Base-by-base conservation (phyloP, 495 filamentous ascomycete species). In the Penicillium simplicissimum region DNA sequence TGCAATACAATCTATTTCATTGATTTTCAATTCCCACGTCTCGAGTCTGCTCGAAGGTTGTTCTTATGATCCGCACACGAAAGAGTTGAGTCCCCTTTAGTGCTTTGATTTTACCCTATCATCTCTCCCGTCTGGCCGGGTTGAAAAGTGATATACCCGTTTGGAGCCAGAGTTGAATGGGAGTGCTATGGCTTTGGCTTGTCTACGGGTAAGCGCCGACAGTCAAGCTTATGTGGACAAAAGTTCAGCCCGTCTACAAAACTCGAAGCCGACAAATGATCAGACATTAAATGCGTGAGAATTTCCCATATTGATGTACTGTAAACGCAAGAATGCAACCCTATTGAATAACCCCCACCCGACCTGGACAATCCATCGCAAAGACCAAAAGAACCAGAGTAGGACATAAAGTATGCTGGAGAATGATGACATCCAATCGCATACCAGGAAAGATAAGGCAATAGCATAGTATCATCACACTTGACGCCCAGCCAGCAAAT, bases 1-100 rank as follows among this genome's bases (percentile, higher is more conserved):
- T 59, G 52, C 57, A 45, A 15, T 13, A 21, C 14, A 45, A 45
- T 15, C 14, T 51, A 56, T 55, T 52, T 57, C 37, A 59, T 31
- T 31, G 28, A 31, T 31, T 25, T 25, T 25, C 23, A 25, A 25
- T 25, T 25, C 23, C 3, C 23, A 25, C 23, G 23, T 25, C 23
- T 25, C 23, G 3, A 25, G 23, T 25, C 23, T 3, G 23, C 23
- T 25, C 1, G 23, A 25, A 25, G 23, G 23, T 25, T 25, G 23
- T 25, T 25, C 23, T 25, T 25, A n/a, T n/a, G n/a, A n/a, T n/a
- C n/a, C n/a, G n/a, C n/a, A n/a, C n/a, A n/a, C n/a, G 23, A 25
- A 25, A 25, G 23, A 25, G 23, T 25, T 25, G 23, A 25, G 23
- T 25, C 23, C 3, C 23, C 1, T 31, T 31, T 31, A 6, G 28